Evolutionary conservation across 2,329 filamentous ascomycete genomes (phyloP), one percentile per base, ranked within the genome.

Genomic region (Aspergillus bombycis): DNA sequence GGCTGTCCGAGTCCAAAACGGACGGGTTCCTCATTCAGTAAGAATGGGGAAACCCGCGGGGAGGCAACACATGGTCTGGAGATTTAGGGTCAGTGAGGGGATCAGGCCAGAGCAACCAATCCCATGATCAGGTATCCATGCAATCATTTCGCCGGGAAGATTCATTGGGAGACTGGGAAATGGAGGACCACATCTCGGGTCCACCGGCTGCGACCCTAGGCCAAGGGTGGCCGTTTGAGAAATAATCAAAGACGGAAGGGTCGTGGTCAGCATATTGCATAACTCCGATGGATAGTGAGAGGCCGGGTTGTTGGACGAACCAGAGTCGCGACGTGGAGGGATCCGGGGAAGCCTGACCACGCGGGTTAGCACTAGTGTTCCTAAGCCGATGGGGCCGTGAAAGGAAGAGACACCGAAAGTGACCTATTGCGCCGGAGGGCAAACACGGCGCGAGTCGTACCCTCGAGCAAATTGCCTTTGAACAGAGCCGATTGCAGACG

Each of bases 151-250:
- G 48, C 34, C n/a, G 48, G 19, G 14, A 28, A 26, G 43, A 52
- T 26, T 16, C 21, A 54, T 50, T 34, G 45, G 60, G 36, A 53
- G 28, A 58, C 34, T 14, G 46, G 28, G 45, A 26, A 11, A 59
- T 28, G 19, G 48, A 28, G 53, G 45, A 59, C 48, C 50, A 52
- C 55, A 34, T 21, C 26, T 62, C 56, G 60, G 58, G 55, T 48
- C 34, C 46, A 36, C 58, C 62, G 60, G 62, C 66, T 68, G 63
- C 58, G 36, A 69, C 67, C 55, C 32, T 62, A 55, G 41, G 52
- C 52, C 32, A 62, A 55, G 41, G 55, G 21, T 38, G 10, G 21
- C 32, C 34, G 32, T 55, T 55, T 55, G 52, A 34, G 34, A 55
- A 12, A 12, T n/a, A 55, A 55, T 55, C 32, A 38, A 60, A 48